These are phyloP conservation scores for Mycocentrospora acerina DNA, from an alignment of 2,329 filamentous ascomycete genomes.

Conservation along the genomic window DNA sequence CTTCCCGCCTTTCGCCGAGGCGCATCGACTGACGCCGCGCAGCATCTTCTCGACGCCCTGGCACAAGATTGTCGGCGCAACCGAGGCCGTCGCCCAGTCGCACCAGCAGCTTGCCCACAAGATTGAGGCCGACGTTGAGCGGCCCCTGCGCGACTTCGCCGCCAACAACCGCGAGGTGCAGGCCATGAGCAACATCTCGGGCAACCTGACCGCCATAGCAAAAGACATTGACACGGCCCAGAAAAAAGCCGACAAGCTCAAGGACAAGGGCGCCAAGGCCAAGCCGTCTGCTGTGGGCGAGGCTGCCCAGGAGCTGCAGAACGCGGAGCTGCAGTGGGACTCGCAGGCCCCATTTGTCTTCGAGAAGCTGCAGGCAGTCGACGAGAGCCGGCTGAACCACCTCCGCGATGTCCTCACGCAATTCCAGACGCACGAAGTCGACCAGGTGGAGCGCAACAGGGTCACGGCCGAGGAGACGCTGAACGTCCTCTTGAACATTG, in stretches of 20 bases:
- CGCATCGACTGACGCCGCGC: conserved; percentile 28
- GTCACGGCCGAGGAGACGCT: conserved; percentile 76
- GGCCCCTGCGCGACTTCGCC: conserved; percentile 75
- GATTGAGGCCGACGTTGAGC: conserved; percentile 87
- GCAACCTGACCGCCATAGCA: conserved; percentile 76
- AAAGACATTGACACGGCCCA: conserved; percentile 83
- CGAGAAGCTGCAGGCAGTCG: conserved; percentile 85
- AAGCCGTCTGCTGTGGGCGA: conserved; percentile 76
- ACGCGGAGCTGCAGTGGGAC: conserved; percentile 84
- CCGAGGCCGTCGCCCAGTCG: conserved; percentile 77
- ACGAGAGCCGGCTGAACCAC: conserved; percentile 86
- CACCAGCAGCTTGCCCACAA: conserved; percentile 78
- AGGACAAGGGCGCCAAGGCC: conserved; percentile 73
- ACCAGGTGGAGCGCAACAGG: conserved; percentile 76
- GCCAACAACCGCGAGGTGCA: conserved; percentile 72
- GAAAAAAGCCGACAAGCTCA: conserved; percentile 82
- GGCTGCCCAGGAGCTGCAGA: conserved; percentile 72
- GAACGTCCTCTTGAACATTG: conserved; percentile 79
- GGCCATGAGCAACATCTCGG: conserved; percentile 77
- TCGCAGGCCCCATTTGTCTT: conserved; percentile 94
- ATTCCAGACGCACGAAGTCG: conserved; percentile 87
- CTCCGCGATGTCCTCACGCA: conserved; percentile 89
- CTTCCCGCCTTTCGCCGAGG: neutral
- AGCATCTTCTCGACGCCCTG: conserved; percentile 91
- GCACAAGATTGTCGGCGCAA: conserved; percentile 80